Evolutionary conservation across 2,329 filamentous ascomycete species (phyloP), one percentile per base, ranked within the genome.

Genomic region (Xylaria arbuscula): DNA sequence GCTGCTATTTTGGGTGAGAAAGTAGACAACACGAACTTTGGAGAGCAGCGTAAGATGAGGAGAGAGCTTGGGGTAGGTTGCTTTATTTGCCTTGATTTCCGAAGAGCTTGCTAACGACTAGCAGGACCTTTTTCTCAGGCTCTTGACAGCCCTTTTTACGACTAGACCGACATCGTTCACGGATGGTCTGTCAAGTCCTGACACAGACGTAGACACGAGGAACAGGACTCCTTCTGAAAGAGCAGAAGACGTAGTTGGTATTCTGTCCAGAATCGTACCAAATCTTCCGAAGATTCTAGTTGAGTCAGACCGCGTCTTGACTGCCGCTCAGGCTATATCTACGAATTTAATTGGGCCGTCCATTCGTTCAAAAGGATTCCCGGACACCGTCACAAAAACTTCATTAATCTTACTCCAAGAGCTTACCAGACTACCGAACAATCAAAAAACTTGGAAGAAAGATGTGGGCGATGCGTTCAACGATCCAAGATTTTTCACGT

Each of bases 11-110:
- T 99, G 45, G 95, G 96, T 1, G 92, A 96, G 78, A 99, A 99
- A 83, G 92, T 98, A 58, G 94, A 98, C 79, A 98, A 99, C 74
- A 99, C 95, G 13, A 98, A 94, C 75, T 98, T 98, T 80, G 95
- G 95, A 40, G 95, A 98, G 81, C 93, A 98, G 81, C 88, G 90
- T 60, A 94, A 92, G 79, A 97, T 98, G 93, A 89, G 94, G 69
- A 89, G 92, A 77, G 95, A 98, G 68, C 84, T 98, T 19, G 93
- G 93, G 28, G 93, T 95, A 85, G 80, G 92, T 87, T 9, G 90
- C 86, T 11, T 48, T 36, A 32, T 7, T 42, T 32, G 51, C 0
- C 11, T 54, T 10, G 50, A 34, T 22, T 22, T 5, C 15, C 50
- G 56, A 24, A 28, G 42, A 51, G 2, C 24, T 67, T 64, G 51